phyloP scores from a whole-genome alignment of 2,329 filamentous ascomycete genomes.

The Calonectria leucothoes region DNA sequence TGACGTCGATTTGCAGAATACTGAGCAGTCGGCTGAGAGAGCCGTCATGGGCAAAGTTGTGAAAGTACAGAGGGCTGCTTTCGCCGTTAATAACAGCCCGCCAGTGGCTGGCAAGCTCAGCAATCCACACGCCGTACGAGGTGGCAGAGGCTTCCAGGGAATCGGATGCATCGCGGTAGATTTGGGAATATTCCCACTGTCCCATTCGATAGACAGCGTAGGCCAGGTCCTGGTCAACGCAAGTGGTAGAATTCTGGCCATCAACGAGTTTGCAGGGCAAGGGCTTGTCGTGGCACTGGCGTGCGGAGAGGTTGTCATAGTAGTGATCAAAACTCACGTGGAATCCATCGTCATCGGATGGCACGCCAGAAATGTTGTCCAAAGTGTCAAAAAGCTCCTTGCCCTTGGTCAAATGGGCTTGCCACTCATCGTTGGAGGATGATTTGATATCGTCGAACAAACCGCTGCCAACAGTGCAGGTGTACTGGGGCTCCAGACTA shows the following conservation, averaged over 20 bases:
- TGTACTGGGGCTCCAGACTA: slow-evolving; percentile 79
- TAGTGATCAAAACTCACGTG: slow-evolving; percentile 84
- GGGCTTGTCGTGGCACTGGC: slow-evolving; percentile 80
- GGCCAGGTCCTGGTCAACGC: slow-evolving; percentile 72
- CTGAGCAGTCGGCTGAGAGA: slow-evolving; percentile 74
- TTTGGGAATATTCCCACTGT: slow-evolving; percentile 83
- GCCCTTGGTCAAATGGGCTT: slow-evolving; percentile 69
- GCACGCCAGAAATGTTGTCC: slow-evolving; percentile 76
- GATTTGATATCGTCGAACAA: slow-evolving; percentile 59
- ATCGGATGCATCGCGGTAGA: slow-evolving; percentile 75
- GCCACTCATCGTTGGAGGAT: slow-evolving; percentile 65
- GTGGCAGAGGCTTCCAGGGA: slow-evolving; percentile 72
- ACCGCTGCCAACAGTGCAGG: slow-evolving; percentile 64
- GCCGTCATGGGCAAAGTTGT: slow-evolving; percentile 87
- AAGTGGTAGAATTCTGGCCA: slow-evolving; percentile 61
- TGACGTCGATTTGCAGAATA: slow-evolving; percentile 74
- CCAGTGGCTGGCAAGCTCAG: slow-evolving; percentile 76
- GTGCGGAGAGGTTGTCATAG: slow-evolving; percentile 84
- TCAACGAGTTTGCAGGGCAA: slow-evolving; percentile 73
- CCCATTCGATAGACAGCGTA: slow-evolving; percentile 80
- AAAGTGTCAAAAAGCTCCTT: slow-evolving; percentile 67
- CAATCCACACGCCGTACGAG: slow-evolving; percentile 79
- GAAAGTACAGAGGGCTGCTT: slow-evolving; percentile 65
- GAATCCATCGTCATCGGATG: slow-evolving; percentile 67
- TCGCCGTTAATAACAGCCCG: slow-evolving; percentile 61